These are phyloP conservation scores for Tolypocladium tundrense DNA, from an alignment of 2,329 filamentous ascomycete genomes.

Conservation along the genomic window DNA sequence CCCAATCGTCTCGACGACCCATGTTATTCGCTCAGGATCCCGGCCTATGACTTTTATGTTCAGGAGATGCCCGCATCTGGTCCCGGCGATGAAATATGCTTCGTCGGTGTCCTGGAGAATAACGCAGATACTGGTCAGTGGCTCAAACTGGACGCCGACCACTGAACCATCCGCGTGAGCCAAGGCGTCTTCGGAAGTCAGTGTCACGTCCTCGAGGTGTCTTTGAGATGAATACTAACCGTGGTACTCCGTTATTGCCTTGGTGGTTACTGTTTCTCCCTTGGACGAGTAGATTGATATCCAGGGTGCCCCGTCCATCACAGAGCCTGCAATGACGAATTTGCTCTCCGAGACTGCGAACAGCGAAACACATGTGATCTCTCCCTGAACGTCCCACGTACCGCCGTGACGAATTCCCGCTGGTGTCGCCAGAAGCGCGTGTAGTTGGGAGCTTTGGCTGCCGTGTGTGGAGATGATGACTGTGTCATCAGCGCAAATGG, in stretches of 20 bases:
- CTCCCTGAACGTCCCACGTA: conserved; percentile 28
- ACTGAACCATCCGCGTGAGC: background rate
- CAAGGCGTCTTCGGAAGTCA: background rate
- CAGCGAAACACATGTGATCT: conserved; percentile 38
- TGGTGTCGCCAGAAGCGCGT: conserved; percentile 26
- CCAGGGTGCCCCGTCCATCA: conserved; percentile 19
- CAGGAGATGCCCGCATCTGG: conserved; percentile 40
- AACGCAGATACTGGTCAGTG: conserved; percentile 35
- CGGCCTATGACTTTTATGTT: conserved; percentile 20
- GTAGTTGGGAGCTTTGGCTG: conserved; percentile 24
- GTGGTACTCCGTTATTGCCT: conserved; percentile 3
- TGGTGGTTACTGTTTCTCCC: conserved; percentile 11
- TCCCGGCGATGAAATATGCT: conserved; percentile 32
- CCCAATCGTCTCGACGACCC: conserved; percentile 23
- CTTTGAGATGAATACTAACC: conserved; percentile 1
- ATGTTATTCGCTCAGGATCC: conserved; percentile 11
- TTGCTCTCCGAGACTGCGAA: conserved; percentile 14
- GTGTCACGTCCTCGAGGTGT: background rate
- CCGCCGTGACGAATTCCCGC: conserved; percentile 16
- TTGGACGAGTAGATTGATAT: conserved; percentile 20
- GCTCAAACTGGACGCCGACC: conserved; percentile 16
- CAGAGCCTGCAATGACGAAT: conserved; percentile 23
- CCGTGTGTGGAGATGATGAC: conserved; percentile 33
- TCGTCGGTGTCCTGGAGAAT: conserved; percentile 16
- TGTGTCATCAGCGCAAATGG: conserved; percentile 24